Percentiles rank a stretch among this genome's conserved stretches.
phyloP scores from a whole-genome alignment of 1,284 basidiomycete genomes.

The Athelia sp. region DNA sequence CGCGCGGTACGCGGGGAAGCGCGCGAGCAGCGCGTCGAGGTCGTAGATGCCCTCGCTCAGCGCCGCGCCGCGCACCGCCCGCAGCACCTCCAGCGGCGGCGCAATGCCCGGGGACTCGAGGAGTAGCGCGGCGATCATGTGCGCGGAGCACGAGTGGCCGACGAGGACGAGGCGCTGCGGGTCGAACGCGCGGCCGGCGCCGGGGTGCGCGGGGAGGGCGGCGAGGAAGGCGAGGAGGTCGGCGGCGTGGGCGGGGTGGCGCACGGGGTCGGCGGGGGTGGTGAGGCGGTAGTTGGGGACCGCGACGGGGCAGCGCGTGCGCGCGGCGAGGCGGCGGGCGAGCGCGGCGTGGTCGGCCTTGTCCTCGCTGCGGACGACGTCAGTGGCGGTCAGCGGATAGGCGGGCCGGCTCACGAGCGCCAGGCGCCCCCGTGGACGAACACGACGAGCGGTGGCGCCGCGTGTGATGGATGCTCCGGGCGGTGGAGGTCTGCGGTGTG shows the following conservation, averaged over 20 bases:
- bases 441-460: slow-evolving; percentile 35
- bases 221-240: slow-evolving; percentile 59
- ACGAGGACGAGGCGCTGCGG: slow-evolving; percentile 47
- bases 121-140: slow-evolving; percentile 71
- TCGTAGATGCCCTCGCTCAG: slow-evolving; percentile 76
- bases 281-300: slow-evolving; percentile 76
- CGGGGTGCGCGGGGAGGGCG: slow-evolving; percentile 39
- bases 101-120: slow-evolving; percentile 43
- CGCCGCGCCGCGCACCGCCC: slow-evolving; percentile 39
- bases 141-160: slow-evolving; percentile 76
- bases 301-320: slow-evolving; percentile 52
- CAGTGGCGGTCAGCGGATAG: slow-evolving; percentile 4
- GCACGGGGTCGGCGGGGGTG: slow-evolving; percentile 33
- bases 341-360: slow-evolving; percentile 54
- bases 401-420: slow-evolving; percentile 50
- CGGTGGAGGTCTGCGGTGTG: slow-evolving; percentile 49
- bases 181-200: slow-evolving; percentile 27
- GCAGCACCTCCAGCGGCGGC: slow-evolving; percentile 40
- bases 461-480: slow-evolving; percentile 12
- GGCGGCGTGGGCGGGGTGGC: slow-evolving; percentile 66
- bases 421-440: slow-evolving; percentile 81
- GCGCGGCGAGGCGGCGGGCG: slow-evolving; percentile 43
- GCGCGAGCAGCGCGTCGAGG: slow-evolving; percentile 52
- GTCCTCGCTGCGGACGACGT: slow-evolving; percentile 50
- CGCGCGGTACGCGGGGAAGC: slow-evolving; percentile 57